A percentile compares a stretch with the other conserved stretches of the same genome.
Conservation (phyloP, 495 filamentous ascomycete species). For the Penicillium taxi region DNA sequence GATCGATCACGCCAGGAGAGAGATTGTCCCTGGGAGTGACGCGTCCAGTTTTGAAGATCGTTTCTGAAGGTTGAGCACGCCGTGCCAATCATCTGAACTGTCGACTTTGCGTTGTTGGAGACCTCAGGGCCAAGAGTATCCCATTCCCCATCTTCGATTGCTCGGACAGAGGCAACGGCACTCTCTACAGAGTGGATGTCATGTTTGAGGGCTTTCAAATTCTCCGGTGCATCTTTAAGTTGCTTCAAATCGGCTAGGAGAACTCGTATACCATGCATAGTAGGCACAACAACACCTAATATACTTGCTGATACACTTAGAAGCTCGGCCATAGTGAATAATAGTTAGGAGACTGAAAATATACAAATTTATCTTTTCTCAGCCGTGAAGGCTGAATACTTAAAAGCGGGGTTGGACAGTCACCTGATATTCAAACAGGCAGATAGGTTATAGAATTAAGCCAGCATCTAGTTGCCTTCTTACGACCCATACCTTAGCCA, state of each 20-base stretch:
- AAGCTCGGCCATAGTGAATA: constrained; percentile 23
- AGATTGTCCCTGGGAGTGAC: constrained; percentile 3
- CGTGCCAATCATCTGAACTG: constrained; percentile 19
- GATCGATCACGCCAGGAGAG: constrained; percentile 7
- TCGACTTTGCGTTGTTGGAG: constrained; percentile 19
- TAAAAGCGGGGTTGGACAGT: too few species aligned
- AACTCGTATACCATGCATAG: constrained; percentile 28
- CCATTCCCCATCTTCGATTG: constrained; percentile 28
- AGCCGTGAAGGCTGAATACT: too few species aligned
- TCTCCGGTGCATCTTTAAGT: constrained; percentile 31
- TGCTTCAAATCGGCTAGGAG: constrained; percentile 30
- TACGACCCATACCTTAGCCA: too few species aligned
- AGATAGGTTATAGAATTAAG: too few species aligned
- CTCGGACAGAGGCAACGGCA: constrained; percentile 26
- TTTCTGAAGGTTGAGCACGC: constrained; percentile 20
- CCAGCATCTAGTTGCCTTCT: too few species aligned
- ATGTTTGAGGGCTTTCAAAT: constrained; percentile 22
- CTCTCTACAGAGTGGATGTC: constrained; percentile 24
- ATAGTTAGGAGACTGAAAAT: too few species aligned
- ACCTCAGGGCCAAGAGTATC: constrained; percentile 25
- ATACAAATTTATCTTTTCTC: too few species aligned
- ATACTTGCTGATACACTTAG: constrained; percentile 29
- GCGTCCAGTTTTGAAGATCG: constrained; percentile 9
- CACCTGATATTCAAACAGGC: too few species aligned
- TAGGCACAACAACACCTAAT: constrained; percentile 28